phyloP scores from a whole-genome alignment of 805 yeast species.

The Starmerella cellae region DNA sequence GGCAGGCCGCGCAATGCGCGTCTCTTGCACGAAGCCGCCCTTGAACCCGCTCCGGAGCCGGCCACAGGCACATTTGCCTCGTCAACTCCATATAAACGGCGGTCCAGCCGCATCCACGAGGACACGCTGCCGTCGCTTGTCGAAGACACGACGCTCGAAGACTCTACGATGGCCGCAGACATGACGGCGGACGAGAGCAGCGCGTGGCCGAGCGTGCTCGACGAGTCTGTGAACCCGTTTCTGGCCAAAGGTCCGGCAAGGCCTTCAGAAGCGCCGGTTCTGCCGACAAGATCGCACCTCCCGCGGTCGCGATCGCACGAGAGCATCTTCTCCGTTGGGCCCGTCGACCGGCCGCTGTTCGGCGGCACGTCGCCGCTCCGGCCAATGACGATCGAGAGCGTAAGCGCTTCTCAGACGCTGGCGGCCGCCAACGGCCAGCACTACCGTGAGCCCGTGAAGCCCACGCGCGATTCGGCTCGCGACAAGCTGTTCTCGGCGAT shows the following conservation, averaged over 20 bases:
- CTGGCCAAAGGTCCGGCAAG: too few relatives aligned
- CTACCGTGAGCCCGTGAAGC: background rate
- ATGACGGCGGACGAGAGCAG: too few relatives aligned
- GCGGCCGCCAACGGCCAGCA: conserved; percentile 6
- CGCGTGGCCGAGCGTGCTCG: too few relatives aligned
- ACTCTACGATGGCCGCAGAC: background rate
- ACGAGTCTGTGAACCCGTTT: too few relatives aligned
- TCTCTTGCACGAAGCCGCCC: too few relatives aligned
- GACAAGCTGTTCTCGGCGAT: conserved; percentile 6
- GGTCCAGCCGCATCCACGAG: background rate
- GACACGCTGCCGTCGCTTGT: conserved; percentile 2
- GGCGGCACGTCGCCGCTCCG: background rate
- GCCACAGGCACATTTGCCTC: too few relatives aligned
- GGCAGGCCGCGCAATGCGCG: too few relatives aligned
- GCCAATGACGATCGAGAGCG: background rate
- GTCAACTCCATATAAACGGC: too few relatives aligned
- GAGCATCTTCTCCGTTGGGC: conserved; percentile 15
- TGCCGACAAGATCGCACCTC: conserved; percentile 5
- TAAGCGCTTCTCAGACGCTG: conserved; percentile 3
- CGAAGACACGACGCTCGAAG: conserved; percentile 1
- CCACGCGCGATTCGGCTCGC: background rate
- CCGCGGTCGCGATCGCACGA: conserved; percentile 18
- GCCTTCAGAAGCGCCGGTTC: background rate
- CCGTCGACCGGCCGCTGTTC: conserved; percentile 4
- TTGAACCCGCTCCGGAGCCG: too few relatives aligned